Percentiles rank a stretch among this genome's conserved stretches.
Evolutionary conservation across 1,284 basidiomycete species (phyloP).

Genomic region (Ceratobasidium theobromae): DNA sequence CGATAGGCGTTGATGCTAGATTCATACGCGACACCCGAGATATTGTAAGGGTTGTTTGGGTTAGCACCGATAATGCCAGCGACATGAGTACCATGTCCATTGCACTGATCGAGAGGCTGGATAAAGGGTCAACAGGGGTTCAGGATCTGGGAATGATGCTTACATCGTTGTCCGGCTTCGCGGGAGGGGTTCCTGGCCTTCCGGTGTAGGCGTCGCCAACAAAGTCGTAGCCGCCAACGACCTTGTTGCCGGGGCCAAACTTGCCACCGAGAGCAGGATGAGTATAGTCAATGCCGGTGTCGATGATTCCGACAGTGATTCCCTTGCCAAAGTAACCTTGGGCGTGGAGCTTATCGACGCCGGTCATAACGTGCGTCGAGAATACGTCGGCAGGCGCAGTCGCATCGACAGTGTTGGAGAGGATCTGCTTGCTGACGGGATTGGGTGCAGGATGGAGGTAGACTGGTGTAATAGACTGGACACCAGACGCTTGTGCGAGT

Average conservation of each 20-base stretch:
- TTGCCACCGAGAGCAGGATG: conserved; percentile 49
- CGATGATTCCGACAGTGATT: conserved; percentile 49
- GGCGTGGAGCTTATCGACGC: conserved; percentile 47
- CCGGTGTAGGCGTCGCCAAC: conserved; percentile 41
- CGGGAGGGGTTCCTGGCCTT: not conserved
- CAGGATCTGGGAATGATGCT: not conserved
- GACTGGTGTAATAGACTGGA: conserved; percentile 7
- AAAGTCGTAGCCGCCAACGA: conserved; percentile 47
- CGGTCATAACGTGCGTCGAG: conserved; percentile 37
- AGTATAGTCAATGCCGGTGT: conserved; percentile 50
- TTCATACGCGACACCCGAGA: conserved; percentile 32
- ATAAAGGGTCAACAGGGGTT: not conserved
- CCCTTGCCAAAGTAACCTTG: conserved; percentile 49
- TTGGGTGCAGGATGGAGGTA: conserved; percentile 6
- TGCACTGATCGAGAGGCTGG: conserved; percentile 43
- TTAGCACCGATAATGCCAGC: conserved; percentile 46
- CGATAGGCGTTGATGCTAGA: conserved; percentile 24
- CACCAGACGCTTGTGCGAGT: conserved; percentile 3
- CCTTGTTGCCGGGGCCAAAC: conserved; percentile 47
- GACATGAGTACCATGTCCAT: conserved; percentile 44
- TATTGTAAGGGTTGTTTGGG: conserved; percentile 40
- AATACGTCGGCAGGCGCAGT: conserved; percentile 25
- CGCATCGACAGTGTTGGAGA: not conserved
- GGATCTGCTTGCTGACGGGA: not conserved
- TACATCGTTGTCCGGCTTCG: conserved; percentile 11